Conservation (phyloP, 768 basidiomycete genomes). For the Serpula lacrymans region DNA sequence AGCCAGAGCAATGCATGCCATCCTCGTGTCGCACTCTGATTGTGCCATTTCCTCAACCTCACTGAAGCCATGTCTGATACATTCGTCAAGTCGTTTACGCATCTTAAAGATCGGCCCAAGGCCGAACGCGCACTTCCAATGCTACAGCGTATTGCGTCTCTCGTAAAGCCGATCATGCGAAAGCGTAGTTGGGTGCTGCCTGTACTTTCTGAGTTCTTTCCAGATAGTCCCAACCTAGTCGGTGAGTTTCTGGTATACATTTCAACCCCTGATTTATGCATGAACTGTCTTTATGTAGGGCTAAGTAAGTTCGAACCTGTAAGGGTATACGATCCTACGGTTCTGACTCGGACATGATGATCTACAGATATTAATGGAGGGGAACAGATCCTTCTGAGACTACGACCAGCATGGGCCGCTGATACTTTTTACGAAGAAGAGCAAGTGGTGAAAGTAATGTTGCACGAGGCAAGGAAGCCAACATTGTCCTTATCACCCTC, state of each 20-base stretch:
- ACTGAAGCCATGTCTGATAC: constrained; percentile 54
- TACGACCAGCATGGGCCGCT: constrained; percentile 67
- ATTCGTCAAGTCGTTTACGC: constrained; percentile 65
- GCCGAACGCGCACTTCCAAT: constrained; percentile 65
- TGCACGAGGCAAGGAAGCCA: constrained; percentile 68
- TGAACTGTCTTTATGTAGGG: constrained; percentile 20
- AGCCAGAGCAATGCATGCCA: background rate
- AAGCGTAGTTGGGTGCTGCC: constrained; percentile 79
- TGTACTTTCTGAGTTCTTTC: constrained; percentile 85
- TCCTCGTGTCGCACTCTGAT: background rate
- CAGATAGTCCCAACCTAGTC: constrained; percentile 64
- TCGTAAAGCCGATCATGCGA: constrained; percentile 94
- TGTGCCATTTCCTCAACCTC: background rate
- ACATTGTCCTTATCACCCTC: background rate
- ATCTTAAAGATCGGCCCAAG: constrained; percentile 65
- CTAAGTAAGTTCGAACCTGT: constrained; percentile 31
- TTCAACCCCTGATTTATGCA: background rate
- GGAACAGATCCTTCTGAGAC: constrained; percentile 75
- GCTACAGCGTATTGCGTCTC: constrained; percentile 65
- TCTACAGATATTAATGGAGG: constrained; percentile 71
- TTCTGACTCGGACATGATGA: constrained; percentile 2
- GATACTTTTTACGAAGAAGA: constrained; percentile 75
- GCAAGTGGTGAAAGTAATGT: constrained; percentile 77
- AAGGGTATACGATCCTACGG: background rate
- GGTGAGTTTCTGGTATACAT: constrained; percentile 42